Base-by-base conservation (phyloP, 441 rosid genomes). In the Gossypium gossypioides region DNA sequence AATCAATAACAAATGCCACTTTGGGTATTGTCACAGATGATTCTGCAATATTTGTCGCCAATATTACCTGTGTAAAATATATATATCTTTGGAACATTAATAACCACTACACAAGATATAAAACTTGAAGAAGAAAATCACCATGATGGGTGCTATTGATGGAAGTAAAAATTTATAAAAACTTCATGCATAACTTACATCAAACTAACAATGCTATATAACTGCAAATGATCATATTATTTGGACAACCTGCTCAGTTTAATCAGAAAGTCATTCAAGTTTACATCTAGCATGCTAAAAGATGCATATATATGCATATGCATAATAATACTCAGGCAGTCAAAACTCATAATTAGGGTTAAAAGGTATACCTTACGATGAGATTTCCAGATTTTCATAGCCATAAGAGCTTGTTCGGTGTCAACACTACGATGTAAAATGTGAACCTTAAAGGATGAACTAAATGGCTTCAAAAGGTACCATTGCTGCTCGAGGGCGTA, bases 41-140 rank as follows among this genome's bases (percentile, higher is more conserved):
- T 80, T 91, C 98, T 4, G 98, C 98, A 77, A 91, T 90, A 80
- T 94, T 94, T 77, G 98, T 91, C 63, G 98, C 97, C 81, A 94
- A 75, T 77, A 94, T 94, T 46, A 94, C 96, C 98, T 91, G 84
- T 63, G 27, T 69, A 78, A 71, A 76, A 72, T 42, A 52, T 60
- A 40, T 74, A 3, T 16, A n/a, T 74, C 6, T 16, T 76, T 44
- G 18, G 27, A 78, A 72, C 55, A 70, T 13, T 12, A 16, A 54
- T 51, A 68, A 68, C 6, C 21, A 65, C 18, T 57, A 66, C 21
- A 40, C 44, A 78, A 50, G 55, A 71, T 24, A 25, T 16, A 55
- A 3, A 75, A 62, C 19, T 19, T 24, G 69, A 66, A 68, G 59
- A 67, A 27, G 59, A 27, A 68, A 27, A 58, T 25, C 58, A 50